Conservation (phyloP, 768 basidiomycete genomes). For the Chalciporus chontae region DNA sequence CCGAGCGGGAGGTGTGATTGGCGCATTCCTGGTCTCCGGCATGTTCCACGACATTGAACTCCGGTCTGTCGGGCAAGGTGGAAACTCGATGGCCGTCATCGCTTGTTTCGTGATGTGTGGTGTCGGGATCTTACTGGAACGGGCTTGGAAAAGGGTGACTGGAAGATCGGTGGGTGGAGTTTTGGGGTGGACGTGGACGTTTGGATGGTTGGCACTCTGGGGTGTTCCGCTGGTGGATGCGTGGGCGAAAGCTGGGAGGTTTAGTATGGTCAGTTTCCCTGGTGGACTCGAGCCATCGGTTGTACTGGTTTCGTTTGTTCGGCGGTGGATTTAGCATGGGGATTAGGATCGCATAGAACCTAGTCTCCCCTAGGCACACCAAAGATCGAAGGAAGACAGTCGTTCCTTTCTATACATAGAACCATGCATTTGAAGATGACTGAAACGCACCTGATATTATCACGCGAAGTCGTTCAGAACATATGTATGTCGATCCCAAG, state of each 20-base stretch:
- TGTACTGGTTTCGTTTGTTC: constrained; percentile 25
- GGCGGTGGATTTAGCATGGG: background rate
- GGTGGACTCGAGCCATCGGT: constrained; percentile 9
- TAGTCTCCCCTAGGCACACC: too few species aligned
- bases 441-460: too few species aligned
- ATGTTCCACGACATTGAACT: constrained; percentile 53
- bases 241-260: constrained; percentile 18
- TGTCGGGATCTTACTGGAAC: constrained; percentile 50
- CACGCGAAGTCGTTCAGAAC: too few species aligned
- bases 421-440: too few species aligned
- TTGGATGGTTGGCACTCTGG: constrained; percentile 47
- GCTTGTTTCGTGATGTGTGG: constrained; percentile 57
- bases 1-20: constrained; percentile 46
- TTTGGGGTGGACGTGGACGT: constrained; percentile 50
- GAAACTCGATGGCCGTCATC: constrained; percentile 37
- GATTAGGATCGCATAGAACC: too few species aligned
- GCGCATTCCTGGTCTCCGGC: constrained; percentile 57
- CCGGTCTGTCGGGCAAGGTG: constrained; percentile 53
- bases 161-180: constrained; percentile 45
- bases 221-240: constrained; percentile 46
- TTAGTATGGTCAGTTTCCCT: constrained; percentile 7
- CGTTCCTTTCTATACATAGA: too few species aligned
- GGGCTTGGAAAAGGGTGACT: constrained; percentile 39
- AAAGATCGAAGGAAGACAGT: too few species aligned
- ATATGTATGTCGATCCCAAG: too few species aligned